Evolutionary conservation across 2,329 filamentous ascomycete species (phyloP).

Genomic region (Aspergillus melleus): DNA sequence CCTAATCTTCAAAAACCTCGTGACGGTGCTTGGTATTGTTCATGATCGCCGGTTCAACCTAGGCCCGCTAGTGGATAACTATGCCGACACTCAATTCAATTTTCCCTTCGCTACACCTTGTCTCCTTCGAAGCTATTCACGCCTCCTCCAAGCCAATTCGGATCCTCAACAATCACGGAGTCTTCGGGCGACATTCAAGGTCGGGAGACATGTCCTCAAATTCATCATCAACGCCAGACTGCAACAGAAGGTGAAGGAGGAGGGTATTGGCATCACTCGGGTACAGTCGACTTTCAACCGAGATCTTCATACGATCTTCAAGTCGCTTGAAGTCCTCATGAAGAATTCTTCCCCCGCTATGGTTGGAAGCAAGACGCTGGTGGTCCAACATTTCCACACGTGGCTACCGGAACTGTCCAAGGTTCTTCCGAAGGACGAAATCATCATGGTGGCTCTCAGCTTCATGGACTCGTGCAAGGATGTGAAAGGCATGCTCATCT

Average conservation of each 20-base stretch:
- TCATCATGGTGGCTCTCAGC: slow-evolving; percentile 85
- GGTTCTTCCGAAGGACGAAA: slow-evolving; percentile 76
- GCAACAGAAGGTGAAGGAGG: slow-evolving; percentile 86
- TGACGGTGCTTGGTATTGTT: slow-evolving; percentile 87
- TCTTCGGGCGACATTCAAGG: slow-evolving; percentile 89
- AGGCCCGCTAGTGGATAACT: slow-evolving; percentile 84
- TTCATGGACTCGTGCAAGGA: slow-evolving; percentile 88
- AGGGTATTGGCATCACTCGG: slow-evolving; percentile 78
- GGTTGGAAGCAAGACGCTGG: slow-evolving; percentile 89
- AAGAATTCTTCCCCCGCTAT: slow-evolving; percentile 79
- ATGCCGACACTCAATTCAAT: slow-evolving; percentile 84
- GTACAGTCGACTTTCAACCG: slow-evolving; percentile 72
- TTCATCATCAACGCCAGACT: slow-evolving; percentile 89
- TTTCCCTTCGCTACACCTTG: slow-evolving; percentile 91
- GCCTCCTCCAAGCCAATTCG: slow-evolving; percentile 77
- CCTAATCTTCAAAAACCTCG: slow-evolving; percentile 83
- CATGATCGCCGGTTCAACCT: slow-evolving; percentile 93
- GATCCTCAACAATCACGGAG: slow-evolving; percentile 82
- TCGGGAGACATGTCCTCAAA: slow-evolving; percentile 87
- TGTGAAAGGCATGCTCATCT: slow-evolving; percentile 84
- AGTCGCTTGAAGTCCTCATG: slow-evolving; percentile 87
- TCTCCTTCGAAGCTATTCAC: slow-evolving; percentile 80
- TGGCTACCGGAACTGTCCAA: slow-evolving; percentile 91
- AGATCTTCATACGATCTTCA: slow-evolving; percentile 84
- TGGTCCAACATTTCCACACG: slow-evolving; percentile 93